Percentiles rank a stretch among this genome's conserved stretches.
phyloP scores from a whole-genome alignment of 192 early-diverging fungal genomes.

The Backusella parvicylindrica region DNA sequence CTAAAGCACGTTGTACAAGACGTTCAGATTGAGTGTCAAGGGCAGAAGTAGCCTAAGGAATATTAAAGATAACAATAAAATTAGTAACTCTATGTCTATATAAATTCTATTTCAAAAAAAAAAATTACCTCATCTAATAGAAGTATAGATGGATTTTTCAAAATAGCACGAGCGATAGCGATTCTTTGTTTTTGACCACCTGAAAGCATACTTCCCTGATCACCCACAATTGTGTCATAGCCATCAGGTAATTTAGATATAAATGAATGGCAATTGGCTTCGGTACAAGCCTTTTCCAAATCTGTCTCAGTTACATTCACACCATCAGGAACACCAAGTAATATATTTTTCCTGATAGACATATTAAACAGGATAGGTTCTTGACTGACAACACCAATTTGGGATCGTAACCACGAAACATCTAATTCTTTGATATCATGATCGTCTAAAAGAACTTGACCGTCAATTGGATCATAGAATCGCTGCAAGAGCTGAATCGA shows the following conservation, averaged over 20 bases:
- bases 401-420: conserved; percentile 72
- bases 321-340: conserved; percentile 51
- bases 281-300: conserved; percentile 57
- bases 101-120: no score
- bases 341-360: conserved; percentile 76
- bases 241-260: conserved; percentile 74
- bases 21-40: conserved; percentile 76
- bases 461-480: conserved; percentile 66
- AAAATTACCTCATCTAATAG: conserved; percentile 75
- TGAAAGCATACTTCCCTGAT: conserved; percentile 65
- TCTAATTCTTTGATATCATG: conserved; percentile 69
- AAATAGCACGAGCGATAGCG: conserved; percentile 87
- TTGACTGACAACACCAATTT: conserved; percentile 85
- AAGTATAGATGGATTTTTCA: conserved; percentile 80
- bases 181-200: no score
- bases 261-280: conserved; percentile 77
- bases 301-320: conserved; percentile 66
- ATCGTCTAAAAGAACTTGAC: conserved; percentile 66
- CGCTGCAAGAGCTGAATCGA: conserved; percentile 77
- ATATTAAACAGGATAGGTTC: conserved; percentile 83
- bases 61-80: no score
- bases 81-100: no score
- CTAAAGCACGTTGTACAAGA: no score
- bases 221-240: conserved; percentile 82
- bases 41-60: conserved; percentile 75